Percentiles rank a stretch among this genome's conserved stretches.
phyloP scores from a whole-genome alignment of 2,329 filamentous ascomycete genomes.

The Grosmannia huntii region DNA sequence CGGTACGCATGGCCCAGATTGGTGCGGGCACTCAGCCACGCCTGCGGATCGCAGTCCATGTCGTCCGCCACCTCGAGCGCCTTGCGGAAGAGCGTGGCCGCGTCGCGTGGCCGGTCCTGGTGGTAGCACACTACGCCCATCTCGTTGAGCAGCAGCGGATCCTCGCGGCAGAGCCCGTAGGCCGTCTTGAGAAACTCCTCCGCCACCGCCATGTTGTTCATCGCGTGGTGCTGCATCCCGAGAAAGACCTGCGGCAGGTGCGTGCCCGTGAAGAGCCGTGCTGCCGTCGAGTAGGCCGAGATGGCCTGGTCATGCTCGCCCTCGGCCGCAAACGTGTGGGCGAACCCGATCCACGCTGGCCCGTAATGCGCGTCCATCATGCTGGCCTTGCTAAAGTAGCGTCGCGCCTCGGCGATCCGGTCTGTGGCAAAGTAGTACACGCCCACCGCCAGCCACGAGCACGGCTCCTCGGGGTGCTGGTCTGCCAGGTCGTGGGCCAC shows the following conservation, averaged over 20 bases:
- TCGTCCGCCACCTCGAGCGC: constrained; percentile 68
- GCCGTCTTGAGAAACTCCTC: constrained; percentile 91
- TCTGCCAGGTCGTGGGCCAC: constrained; percentile 88
- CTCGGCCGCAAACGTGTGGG: constrained; percentile 94
- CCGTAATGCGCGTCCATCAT: constrained; percentile 97
- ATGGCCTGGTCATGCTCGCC: constrained; percentile 98
- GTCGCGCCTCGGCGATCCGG: constrained; percentile 82
- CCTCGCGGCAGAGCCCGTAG: constrained; percentile 67
- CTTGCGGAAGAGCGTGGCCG: constrained; percentile 63
- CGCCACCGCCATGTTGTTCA: constrained; percentile 88
- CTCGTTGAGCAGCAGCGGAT: constrained; percentile 87
- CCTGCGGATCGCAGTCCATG: constrained; percentile 68
- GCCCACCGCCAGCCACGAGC: constrained; percentile 87
- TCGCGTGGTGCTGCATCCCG: constrained; percentile 94
- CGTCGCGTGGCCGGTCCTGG: constrained; percentile 64
- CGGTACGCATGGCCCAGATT: constrained; percentile 86
- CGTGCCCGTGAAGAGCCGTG: constrained; percentile 88
- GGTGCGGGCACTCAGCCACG: constrained; percentile 72
- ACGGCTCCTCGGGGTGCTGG: constrained; percentile 78
- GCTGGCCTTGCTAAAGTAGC: constrained; percentile 94
- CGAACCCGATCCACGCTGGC: constrained; percentile 96
- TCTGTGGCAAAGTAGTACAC: constrained; percentile 86
- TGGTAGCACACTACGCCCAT: constrained; percentile 95
- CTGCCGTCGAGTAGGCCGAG: constrained; percentile 91
- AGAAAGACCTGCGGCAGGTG: constrained; percentile 92